Conservation (phyloP, 2,329 filamentous ascomycete genomes). For the Zymoseptoria pseudotritici region DNA sequence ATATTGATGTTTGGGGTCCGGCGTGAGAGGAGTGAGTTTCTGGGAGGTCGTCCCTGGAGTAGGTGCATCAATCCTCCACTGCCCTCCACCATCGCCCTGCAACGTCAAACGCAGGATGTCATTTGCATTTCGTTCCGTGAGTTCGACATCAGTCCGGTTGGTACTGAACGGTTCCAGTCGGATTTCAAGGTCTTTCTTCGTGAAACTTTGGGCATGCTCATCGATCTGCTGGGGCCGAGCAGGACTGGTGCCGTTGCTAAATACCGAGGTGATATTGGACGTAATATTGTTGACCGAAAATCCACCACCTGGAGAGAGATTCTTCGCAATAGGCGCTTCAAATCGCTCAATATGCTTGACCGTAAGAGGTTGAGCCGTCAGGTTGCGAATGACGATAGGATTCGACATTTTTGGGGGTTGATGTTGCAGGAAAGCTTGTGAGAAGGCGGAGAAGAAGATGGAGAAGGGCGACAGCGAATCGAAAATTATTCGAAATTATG, state of each 20-base stretch:
- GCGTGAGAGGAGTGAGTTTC: slow-evolving; percentile 32
- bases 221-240: slow-evolving; percentile 37
- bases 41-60: slow-evolving; percentile 35
- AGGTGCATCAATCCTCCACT: slow-evolving; percentile 67
- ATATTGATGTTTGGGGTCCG: slow-evolving; percentile 34
- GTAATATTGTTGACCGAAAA: slow-evolving; percentile 29
- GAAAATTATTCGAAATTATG: neutral
- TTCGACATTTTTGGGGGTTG: slow-evolving; percentile 19
- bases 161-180: slow-evolving; percentile 61
- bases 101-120: slow-evolving; percentile 71
- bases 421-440: neutral
- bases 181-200: slow-evolving; percentile 56
- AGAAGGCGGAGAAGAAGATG: too few relatives aligned
- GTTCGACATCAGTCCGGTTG: slow-evolving; percentile 53
- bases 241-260: slow-evolving; percentile 21
- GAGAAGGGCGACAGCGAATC: neutral
- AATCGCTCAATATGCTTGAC: slow-evolving; percentile 70
- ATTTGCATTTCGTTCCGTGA: slow-evolving; percentile 47
- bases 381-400: slow-evolving; percentile 68
- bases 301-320: slow-evolving; percentile 18
- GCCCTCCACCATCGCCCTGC: slow-evolving; percentile 50
- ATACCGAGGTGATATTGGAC: slow-evolving; percentile 27
- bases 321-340: slow-evolving; percentile 44
- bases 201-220: slow-evolving; percentile 54
- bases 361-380: slow-evolving; percentile 65